Percentiles rank a stretch among this genome's conserved stretches.
phyloP scores from a whole-genome alignment of 441 rosid species.

The Euphorbia corollata region DNA sequence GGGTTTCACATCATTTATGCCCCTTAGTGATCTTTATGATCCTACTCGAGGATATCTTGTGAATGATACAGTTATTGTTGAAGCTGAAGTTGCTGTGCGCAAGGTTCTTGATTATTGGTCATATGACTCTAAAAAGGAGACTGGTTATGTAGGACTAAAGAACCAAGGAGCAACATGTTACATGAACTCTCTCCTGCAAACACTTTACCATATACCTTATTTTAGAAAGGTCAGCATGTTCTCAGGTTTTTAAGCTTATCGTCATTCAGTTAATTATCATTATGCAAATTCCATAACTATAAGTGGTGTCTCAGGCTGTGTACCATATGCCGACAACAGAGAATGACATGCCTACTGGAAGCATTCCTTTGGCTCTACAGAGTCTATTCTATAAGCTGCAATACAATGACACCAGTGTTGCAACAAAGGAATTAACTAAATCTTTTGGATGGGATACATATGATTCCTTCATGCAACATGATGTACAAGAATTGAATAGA shows the following conservation, averaged over 20 bases:
- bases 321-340: constrained; percentile 97
- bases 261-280: constrained; percentile 30
- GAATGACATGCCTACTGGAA: constrained; percentile 78
- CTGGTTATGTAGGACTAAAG: constrained; percentile 89
- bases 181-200: constrained; percentile 86
- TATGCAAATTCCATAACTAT: constrained; percentile 22
- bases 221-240: constrained; percentile 64
- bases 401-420: constrained; percentile 75
- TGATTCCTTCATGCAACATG: constrained; percentile 94
- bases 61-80: constrained; percentile 60
- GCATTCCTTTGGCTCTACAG: constrained; percentile 86
- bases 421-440: constrained; percentile 81
- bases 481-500: constrained; percentile 90
- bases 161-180: constrained; percentile 95
- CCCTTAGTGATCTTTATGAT: constrained; percentile 76
- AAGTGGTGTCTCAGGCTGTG: constrained; percentile 54
- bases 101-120: constrained; percentile 72
- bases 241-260: constrained; percentile 13
- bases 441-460: constrained; percentile 97
- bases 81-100: constrained; percentile 80
- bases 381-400: constrained; percentile 91
- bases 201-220: constrained; percentile 79
- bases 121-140: constrained; percentile 83
- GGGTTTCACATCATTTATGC: constrained; percentile 91
- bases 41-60: constrained; percentile 63